Conservation (phyloP, 768 basidiomycete species). For the Pleurotus sapidus region DNA sequence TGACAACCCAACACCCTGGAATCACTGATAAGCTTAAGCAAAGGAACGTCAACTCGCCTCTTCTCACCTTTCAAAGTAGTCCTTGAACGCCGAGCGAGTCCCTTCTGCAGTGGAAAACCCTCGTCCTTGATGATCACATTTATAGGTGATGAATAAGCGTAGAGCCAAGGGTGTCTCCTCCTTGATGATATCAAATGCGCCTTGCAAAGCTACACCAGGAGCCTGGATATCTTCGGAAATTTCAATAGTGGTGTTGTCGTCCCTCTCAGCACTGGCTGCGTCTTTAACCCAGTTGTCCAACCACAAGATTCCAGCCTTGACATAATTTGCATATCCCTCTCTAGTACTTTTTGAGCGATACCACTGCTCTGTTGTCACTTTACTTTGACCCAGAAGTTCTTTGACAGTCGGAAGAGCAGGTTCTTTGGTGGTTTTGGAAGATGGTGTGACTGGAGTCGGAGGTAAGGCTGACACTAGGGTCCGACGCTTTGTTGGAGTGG, state of each 20-base stretch:
- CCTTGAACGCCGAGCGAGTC: slow-evolving; percentile 14
- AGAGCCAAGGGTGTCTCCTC: slow-evolving; percentile 12
- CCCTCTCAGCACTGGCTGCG: not conserved
- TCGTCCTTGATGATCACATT: slow-evolving; percentile 15
- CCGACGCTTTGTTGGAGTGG: too few species aligned
- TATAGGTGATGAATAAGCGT: slow-evolving; percentile 14
- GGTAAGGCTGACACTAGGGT: too few species aligned
- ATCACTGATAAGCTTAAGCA: not conserved
- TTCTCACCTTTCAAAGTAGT: slow-evolving; percentile 15
- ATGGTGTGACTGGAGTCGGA: too few species aligned
- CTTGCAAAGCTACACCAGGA: not conserved
- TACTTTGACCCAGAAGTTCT: too few species aligned
- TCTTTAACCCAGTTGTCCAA: too few species aligned
- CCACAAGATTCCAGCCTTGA: too few species aligned
- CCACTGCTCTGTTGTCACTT: too few species aligned
- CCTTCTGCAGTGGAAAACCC: slow-evolving; percentile 14
- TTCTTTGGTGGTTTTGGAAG: too few species aligned
- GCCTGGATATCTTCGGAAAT: too few species aligned
- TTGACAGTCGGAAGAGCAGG: too few species aligned
- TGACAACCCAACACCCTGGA: slow-evolving; percentile 13
- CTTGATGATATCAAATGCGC: slow-evolving; percentile 13
- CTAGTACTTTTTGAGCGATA: too few species aligned
- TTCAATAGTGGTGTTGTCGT: not conserved
- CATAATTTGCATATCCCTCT: too few species aligned
- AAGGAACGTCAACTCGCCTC: not conserved